A percentile compares a stretch with the other conserved stretches of the same genome.
These are phyloP conservation scores for Plenodomus biglobosus DNA, from an alignment of 2,329 filamentous ascomycete species.

Conservation along the genomic window DNA sequence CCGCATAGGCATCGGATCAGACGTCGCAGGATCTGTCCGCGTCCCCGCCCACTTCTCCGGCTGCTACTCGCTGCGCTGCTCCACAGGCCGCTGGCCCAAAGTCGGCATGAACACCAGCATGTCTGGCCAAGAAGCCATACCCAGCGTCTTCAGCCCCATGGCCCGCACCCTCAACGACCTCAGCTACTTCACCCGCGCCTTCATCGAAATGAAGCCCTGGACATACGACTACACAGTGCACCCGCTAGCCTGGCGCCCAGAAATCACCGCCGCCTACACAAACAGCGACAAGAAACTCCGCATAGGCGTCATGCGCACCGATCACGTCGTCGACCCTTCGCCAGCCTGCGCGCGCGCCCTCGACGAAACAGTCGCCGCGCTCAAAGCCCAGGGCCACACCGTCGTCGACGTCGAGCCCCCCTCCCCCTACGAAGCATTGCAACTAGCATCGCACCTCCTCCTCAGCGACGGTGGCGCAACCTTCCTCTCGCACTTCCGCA, in stretches of 20 bases:
- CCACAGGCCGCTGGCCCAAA: slow-evolving; percentile 88
- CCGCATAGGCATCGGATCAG: slow-evolving; percentile 84
- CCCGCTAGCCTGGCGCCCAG: slow-evolving; percentile 74
- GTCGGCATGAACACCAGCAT: slow-evolving; percentile 81
- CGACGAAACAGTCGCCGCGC: slow-evolving; percentile 67
- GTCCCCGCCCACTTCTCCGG: slow-evolving; percentile 87
- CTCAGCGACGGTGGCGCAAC: slow-evolving; percentile 82
- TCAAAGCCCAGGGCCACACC: slow-evolving; percentile 73
- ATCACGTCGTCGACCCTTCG: slow-evolving; percentile 81
- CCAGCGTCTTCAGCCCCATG: slow-evolving; percentile 91
- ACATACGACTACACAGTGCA: slow-evolving; percentile 84
- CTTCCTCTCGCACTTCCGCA: slow-evolving; percentile 74
- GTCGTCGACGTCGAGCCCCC: slow-evolving; percentile 68
- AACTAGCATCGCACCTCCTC: slow-evolving; percentile 76
- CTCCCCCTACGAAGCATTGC: slow-evolving; percentile 70
- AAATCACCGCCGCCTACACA: slow-evolving; percentile 60
- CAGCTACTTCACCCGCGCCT: slow-evolving; percentile 75
- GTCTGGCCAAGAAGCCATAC: slow-evolving; percentile 87
- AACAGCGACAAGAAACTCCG: slow-evolving; percentile 66
- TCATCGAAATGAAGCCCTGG: slow-evolving; percentile 85
- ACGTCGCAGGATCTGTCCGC: slow-evolving; percentile 87
- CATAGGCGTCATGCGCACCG: slow-evolving; percentile 75
- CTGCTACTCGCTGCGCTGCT: slow-evolving; percentile 83
- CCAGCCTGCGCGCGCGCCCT: slow-evolving; percentile 81
- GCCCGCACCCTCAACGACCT: slow-evolving; percentile 80